These are phyloP conservation scores for Sanghuangporus baumii DNA, from an alignment of 1,284 basidiomycete genomes.

Conservation along the genomic window DNA sequence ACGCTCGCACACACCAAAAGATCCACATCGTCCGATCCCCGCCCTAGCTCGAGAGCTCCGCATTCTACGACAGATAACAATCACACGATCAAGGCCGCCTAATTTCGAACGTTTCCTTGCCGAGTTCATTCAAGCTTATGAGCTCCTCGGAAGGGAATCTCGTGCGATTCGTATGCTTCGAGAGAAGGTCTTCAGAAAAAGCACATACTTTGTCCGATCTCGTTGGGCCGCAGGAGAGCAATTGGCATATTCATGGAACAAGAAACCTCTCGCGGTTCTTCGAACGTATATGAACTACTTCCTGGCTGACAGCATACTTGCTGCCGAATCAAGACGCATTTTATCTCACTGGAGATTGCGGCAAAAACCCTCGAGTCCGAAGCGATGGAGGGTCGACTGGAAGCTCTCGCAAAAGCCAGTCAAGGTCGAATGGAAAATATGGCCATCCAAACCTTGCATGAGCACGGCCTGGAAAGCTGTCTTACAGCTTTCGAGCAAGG, in stretches of 20 bases:
- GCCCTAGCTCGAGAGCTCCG: conserved; percentile 12
- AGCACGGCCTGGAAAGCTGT: conserved; percentile 14
- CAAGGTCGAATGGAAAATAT: conserved; percentile 10
- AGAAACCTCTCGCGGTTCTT: conserved; percentile 8
- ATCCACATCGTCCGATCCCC: not conserved
- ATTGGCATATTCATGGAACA: not conserved
- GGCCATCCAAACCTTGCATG: conserved; percentile 6
- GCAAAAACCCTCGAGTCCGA: not conserved
- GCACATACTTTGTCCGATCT: not conserved
- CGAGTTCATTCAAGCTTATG: conserved; percentile 14
- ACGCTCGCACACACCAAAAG: not conserved
- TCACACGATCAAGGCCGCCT: not conserved
- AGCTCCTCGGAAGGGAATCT: not conserved
- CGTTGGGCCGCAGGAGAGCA: conserved; percentile 15
- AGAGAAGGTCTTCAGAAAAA: not conserved
- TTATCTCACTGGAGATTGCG: not conserved
- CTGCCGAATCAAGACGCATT: not conserved
- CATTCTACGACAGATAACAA: conserved; percentile 1
- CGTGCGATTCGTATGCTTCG: conserved; percentile 13
- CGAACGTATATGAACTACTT: conserved; percentile 12
- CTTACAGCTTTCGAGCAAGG: conserved; percentile 5
- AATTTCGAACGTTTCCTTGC: conserved; percentile 6
- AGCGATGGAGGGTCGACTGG: not conserved
- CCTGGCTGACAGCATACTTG: conserved; percentile 7
- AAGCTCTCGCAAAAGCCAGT: not conserved